Base-by-base conservation (phyloP, 2,329 filamentous ascomycete species). In the Aaosphaeria arxii region DNA sequence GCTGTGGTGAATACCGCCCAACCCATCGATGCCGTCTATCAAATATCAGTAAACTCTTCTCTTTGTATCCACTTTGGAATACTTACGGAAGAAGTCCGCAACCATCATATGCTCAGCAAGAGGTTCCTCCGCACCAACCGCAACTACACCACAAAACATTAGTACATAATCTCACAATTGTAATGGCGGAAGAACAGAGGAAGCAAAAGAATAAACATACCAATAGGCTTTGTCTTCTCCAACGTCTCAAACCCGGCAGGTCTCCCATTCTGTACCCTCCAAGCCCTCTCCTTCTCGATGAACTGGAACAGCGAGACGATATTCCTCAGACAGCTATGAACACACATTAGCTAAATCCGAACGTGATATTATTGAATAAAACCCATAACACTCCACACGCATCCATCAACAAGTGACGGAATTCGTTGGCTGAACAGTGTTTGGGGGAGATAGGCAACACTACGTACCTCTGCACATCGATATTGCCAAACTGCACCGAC, bases 401-500 rank as follows among this genome's bases (percentile, higher is more conserved):
- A n/a, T n/a, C n/a, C n/a, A n/a, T n/a, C n/a, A n/a, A n/a, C n/a
- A n/a, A n/a, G n/a, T n/a, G n/a, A n/a, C n/a, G n/a, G n/a, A n/a
- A n/a, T n/a, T n/a, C n/a, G n/a, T n/a, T n/a, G n/a, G n/a, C n/a
- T n/a, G n/a, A n/a, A n/a, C n/a, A n/a, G n/a, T n/a, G n/a, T n/a
- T n/a, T n/a, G 17, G 17, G 17, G 33, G 33, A 36, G 33, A 9
- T 36, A 9, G 33, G 9, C 33, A 9, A 9, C 9, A 24, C 41
- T 43, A 47, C 74, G 51, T 70, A 90, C 88, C 84, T 91, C 53
- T 91, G 80, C 11, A 96, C 83, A 57, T 91, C 85, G 24, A 97
- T 89, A 66, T 99, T 99, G 48, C 94, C 94, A 70, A 94, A 96
- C 1, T 91, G 96, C 51, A 96, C 80, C 1, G 91, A 95, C 48